Base-by-base conservation (phyloP, 2,329 filamentous ascomycete species). In the Thelonectria blattea region DNA sequence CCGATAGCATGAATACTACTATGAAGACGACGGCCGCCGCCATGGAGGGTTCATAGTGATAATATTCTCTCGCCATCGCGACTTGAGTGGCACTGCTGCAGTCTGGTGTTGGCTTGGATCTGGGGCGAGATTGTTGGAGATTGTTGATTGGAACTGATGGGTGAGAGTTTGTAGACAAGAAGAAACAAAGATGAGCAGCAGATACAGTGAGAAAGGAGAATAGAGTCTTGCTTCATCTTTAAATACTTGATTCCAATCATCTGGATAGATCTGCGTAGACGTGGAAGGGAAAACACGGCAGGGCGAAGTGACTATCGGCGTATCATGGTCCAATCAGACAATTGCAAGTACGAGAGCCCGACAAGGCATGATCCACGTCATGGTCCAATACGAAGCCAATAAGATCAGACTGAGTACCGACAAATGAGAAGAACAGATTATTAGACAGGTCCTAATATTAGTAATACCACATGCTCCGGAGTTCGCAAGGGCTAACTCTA, bases 1-100 rank as follows among this genome's bases (percentile, higher is more conserved):
- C 74, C 9, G 79, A 45, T 18, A 15, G 8, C 68, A 66, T 62
- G 63, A 82, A 79, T 22, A 81, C 42, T 12, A 37, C 34, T 2
- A 15, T 11, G 53, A 79, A 79, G 27, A 78, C 62, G 12, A 75
- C 72, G 9, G 80, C 81, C 3, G 76, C 75, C 0, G 73, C 68
- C 7, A 76, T 64, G 3, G 76, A 79, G 0, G 81, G 81, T 20
- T 78, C 68, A 68, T 83, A 83, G 45, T 79, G 78, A 68, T 83
- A 84, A 32, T 64, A 56, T 24, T 45, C 22, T n/a, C 6, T 43
- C 7, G 49, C 8, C 49, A 52, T 52, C 4, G 22, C 27, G 43
- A 37, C 11, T 37, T 37, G 43, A 5, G 43, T 14, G 20, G 5
- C 15, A 7, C 14, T 43, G 18, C 11, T 6, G n/a, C n/a, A 3